These are phyloP conservation scores for Eucalyptus tenuipes DNA, from an alignment of 345 rosid species.

Conservation along the genomic window DNA sequence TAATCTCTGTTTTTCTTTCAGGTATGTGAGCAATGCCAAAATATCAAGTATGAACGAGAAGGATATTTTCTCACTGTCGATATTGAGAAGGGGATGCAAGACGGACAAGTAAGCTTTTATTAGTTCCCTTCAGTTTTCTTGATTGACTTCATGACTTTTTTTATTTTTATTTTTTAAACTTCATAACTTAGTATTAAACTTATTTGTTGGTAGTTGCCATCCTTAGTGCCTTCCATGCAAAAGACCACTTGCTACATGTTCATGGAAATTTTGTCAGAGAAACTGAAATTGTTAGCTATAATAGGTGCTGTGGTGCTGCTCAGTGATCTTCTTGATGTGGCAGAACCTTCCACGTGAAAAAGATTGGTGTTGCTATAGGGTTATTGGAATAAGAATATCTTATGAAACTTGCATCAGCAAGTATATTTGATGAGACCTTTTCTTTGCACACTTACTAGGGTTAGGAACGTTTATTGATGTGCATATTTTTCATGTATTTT, in stretches of 20 bases:
- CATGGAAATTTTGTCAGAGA: background rate
- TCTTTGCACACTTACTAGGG: background rate
- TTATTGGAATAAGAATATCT: background rate
- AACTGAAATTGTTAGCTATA: background rate
- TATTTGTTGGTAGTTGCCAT: background rate
- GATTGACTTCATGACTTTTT: background rate
- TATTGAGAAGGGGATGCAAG: slow-evolving; percentile 99
- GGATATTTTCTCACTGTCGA: slow-evolving; percentile 92
- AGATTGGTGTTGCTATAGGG: background rate
- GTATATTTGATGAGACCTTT: background rate
- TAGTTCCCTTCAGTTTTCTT: background rate
- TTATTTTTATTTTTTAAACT: background rate
- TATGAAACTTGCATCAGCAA: background rate
- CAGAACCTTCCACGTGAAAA: background rate
- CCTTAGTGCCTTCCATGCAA: background rate
- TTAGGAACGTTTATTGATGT: background rate
- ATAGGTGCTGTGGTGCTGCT: background rate
- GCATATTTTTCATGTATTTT: no score
- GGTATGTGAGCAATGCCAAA: slow-evolving; percentile 99
- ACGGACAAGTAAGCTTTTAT: slow-evolving; percentile 69
- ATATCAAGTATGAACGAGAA: slow-evolving; percentile 76
- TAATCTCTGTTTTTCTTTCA: background rate
- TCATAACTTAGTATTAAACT: background rate
- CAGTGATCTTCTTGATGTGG: background rate
- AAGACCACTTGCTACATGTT: background rate